Percentiles rank a stretch among this genome's conserved stretches.
These are phyloP conservation scores for Fraxinus xanthoxyloides DNA, from an alignment of 305 asterid species.

Conservation along the genomic window DNA sequence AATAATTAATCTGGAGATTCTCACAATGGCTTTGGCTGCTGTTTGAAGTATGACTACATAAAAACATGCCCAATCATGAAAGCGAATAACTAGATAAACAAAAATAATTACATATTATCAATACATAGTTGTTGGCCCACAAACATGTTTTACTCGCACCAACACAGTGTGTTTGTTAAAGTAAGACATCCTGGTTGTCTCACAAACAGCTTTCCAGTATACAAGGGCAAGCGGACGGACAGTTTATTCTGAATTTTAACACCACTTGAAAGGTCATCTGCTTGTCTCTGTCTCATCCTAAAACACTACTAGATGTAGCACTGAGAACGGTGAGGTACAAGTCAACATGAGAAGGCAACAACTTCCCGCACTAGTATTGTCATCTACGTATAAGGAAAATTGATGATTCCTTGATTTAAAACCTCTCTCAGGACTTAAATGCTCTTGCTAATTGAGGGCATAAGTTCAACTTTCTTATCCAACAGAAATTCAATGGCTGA, in stretches of 20 bases:
- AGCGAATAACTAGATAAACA: background rate
- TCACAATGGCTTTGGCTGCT: background rate
- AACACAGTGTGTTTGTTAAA: background rate
- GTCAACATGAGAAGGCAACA: background rate
- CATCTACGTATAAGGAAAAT: background rate
- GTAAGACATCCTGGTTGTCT: background rate
- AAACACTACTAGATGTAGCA: background rate
- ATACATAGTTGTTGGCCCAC: background rate
- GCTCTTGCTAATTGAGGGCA: background rate
- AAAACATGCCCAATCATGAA: background rate
- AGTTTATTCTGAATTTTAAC: background rate
- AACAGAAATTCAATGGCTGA: background rate
- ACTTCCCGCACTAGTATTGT: background rate
- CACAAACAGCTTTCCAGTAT: background rate
- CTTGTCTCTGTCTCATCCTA: background rate
- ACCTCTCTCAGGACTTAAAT: background rate
- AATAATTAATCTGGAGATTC: background rate
- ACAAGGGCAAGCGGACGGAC: background rate
- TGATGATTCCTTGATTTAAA: background rate
- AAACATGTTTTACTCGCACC: background rate
- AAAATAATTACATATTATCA: background rate
- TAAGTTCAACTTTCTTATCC: background rate
- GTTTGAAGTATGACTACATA: background rate
- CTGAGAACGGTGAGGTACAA: background rate
- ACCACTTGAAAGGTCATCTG: background rate